Evolutionary conservation across 495 filamentous ascomycete genomes (phyloP).

Genomic region (Trichoderma orchidacearum): DNA sequence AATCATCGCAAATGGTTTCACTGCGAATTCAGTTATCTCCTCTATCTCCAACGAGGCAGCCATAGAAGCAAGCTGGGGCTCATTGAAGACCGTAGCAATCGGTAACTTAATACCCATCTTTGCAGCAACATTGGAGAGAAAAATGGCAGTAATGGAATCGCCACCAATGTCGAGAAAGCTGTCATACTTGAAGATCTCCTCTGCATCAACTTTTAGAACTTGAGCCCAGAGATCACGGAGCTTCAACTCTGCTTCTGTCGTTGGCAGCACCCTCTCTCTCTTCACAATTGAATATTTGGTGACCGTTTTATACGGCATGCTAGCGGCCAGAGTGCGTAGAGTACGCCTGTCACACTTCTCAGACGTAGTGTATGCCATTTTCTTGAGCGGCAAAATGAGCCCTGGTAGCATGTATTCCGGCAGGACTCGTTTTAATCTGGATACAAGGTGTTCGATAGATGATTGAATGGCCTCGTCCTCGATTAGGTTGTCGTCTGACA

Average conservation of each 20-base stretch:
- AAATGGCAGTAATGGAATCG: conserved; percentile 8
- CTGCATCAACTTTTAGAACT: conserved; percentile 14
- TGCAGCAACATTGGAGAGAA: background rate
- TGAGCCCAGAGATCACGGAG: conserved; percentile 29
- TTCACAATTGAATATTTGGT: conserved; percentile 16
- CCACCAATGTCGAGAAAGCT: conserved; percentile 24
- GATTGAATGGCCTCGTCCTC: background rate
- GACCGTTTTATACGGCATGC: conserved; percentile 23
- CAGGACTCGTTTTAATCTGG: background rate
- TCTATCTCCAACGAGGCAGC: background rate
- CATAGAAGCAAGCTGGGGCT: background rate
- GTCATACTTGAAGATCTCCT: conserved; percentile 10
- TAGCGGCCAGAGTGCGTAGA: conserved; percentile 24
- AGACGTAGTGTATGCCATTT: conserved; percentile 17
- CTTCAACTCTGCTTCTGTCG: conserved; percentile 24
- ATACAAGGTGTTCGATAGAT: background rate
- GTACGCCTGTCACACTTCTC: conserved; percentile 15
- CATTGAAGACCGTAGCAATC: background rate
- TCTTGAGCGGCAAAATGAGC: conserved; percentile 22
- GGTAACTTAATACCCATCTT: background rate
- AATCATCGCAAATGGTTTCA: background rate
- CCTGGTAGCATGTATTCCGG: conserved; percentile 3
- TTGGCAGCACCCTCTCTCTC: conserved; percentile 15
- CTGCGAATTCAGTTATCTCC: background rate
- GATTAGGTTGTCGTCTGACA: background rate